Evolutionary conservation across 495 filamentous ascomycete species (phyloP).

Genomic region (Acidomyces sp.): DNA sequence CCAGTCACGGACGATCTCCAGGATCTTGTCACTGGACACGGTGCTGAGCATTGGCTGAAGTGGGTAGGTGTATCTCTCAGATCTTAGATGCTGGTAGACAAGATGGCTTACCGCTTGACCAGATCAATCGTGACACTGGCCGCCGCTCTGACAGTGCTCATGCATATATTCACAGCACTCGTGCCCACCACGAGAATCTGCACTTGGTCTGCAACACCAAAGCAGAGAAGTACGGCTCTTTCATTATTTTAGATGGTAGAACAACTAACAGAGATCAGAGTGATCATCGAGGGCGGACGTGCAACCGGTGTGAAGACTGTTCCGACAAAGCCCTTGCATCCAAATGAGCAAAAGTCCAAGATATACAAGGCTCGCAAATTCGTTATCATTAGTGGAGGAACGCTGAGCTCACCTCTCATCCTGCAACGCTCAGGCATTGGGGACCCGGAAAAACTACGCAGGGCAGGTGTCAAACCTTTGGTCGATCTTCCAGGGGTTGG

Average conservation of each 20-base stretch:
- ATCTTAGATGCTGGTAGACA: too few species aligned
- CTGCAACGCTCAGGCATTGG: slow-evolving; percentile 59
- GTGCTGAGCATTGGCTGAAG: slow-evolving; percentile 33
- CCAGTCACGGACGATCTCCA: slow-evolving; percentile 38
- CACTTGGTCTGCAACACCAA: slow-evolving; percentile 59
- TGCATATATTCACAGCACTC: slow-evolving; percentile 31
- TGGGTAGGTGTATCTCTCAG: slow-evolving; percentile 25
- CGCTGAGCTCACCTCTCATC: slow-evolving; percentile 65
- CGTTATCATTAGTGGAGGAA: slow-evolving; percentile 66
- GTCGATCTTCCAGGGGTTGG: slow-evolving; percentile 73
- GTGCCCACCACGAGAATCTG: slow-evolving; percentile 45
- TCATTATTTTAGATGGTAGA: not conserved
- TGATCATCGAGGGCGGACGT: slow-evolving; percentile 53
- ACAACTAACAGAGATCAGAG: slow-evolving; percentile 1
- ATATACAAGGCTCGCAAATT: slow-evolving; percentile 56
- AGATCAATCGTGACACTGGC: slow-evolving; percentile 41
- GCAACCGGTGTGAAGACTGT: slow-evolving; percentile 25
- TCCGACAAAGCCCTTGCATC: slow-evolving; percentile 35
- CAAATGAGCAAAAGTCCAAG: slow-evolving; percentile 21
- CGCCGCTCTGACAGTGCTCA: slow-evolving; percentile 61
- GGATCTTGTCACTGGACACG: slow-evolving; percentile 30
- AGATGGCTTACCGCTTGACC: too few species aligned
- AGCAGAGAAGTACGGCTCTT: slow-evolving; percentile 44
- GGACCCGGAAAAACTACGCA: slow-evolving; percentile 60
- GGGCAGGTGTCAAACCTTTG: slow-evolving; percentile 53